Percentiles rank a stretch among this genome's conserved stretches.
phyloP scores from a whole-genome alignment of 148 eudicot genomes.

The Rheum nobile region DNA sequence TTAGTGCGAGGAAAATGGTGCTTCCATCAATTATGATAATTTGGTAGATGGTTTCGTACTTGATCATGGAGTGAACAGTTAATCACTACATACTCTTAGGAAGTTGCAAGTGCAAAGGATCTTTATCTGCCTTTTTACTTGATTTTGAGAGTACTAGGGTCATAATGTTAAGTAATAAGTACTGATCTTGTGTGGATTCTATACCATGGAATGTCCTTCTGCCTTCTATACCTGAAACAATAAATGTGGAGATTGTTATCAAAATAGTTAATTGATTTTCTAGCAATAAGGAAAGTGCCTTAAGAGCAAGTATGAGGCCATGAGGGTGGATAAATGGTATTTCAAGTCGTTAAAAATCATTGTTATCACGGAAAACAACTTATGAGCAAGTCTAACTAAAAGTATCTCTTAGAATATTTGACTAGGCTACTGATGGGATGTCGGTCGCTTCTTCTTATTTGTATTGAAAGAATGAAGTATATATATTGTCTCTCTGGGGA shows the following conservation, averaged over 20 bases:
- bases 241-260: not conserved
- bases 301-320: not conserved
- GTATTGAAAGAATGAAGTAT: not conserved
- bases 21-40: not conserved
- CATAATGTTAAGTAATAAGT: not conserved
- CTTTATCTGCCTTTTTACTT: not conserved
- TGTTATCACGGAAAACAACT: not conserved
- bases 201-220: not conserved
- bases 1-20: not conserved
- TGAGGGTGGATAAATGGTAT: not conserved
- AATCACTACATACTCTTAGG: not conserved
- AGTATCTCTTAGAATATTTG: not conserved
- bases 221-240: not conserved
- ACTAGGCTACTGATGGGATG: not conserved
- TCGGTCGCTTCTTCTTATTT: not conserved
- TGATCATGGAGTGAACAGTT: not conserved
- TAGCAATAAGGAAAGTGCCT: not conserved
- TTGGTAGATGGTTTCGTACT: not conserved
- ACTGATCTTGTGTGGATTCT: not conserved
- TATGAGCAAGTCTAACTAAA: not conserved
- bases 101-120: not conserved
- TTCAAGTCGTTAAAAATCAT: not conserved
- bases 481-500: not conserved
- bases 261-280: not conserved
- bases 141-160: not conserved